Evolutionary conservation across 2,329 filamentous ascomycete species (phyloP).

Genomic region (Teratosphaeria destructans): DNA sequence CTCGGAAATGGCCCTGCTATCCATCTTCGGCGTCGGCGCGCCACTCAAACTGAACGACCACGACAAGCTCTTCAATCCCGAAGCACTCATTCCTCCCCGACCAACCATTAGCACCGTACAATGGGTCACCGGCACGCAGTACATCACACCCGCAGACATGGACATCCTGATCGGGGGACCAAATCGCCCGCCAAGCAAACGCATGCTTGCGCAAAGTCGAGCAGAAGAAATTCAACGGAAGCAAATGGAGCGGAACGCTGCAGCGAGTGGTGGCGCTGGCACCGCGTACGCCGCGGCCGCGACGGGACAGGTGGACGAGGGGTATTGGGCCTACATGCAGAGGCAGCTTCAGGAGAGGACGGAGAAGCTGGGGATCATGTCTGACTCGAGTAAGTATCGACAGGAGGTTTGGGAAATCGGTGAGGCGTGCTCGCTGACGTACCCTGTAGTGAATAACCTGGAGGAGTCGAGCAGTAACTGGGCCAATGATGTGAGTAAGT

Average conservation of each 20-base stretch:
- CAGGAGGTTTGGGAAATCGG: not conserved
- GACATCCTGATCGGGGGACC: constrained; percentile 84
- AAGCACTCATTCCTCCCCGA: constrained; percentile 61
- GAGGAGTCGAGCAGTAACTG: constrained; percentile 73
- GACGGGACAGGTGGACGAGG: constrained; percentile 41
- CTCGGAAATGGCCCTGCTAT: constrained; percentile 72
- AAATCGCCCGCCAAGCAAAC: constrained; percentile 76
- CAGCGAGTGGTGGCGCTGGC: constrained; percentile 5
- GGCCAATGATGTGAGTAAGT: constrained; percentile 82
- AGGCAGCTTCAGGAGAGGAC: constrained; percentile 83
- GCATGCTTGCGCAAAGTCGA: constrained; percentile 71
- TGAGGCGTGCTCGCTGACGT: not conserved
- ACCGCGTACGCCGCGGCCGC: constrained; percentile 11
- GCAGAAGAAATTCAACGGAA: constrained; percentile 56
- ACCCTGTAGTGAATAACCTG: constrained; percentile 55
- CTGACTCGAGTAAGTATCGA: constrained; percentile 50
- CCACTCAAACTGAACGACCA: constrained; percentile 35
- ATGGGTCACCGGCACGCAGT: constrained; percentile 93
- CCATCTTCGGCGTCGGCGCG: constrained; percentile 70
- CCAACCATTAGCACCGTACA: constrained; percentile 92
- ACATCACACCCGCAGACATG: constrained; percentile 76
- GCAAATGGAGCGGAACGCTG: constrained; percentile 26
- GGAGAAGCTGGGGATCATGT: constrained; percentile 72
- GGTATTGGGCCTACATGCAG: constrained; percentile 68
- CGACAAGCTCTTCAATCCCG: constrained; percentile 73